Evolutionary conservation across 192 early-diverging fungal species (phyloP), one percentile per base, ranked within the genome.

Genomic region (Coemansia sp.): DNA sequence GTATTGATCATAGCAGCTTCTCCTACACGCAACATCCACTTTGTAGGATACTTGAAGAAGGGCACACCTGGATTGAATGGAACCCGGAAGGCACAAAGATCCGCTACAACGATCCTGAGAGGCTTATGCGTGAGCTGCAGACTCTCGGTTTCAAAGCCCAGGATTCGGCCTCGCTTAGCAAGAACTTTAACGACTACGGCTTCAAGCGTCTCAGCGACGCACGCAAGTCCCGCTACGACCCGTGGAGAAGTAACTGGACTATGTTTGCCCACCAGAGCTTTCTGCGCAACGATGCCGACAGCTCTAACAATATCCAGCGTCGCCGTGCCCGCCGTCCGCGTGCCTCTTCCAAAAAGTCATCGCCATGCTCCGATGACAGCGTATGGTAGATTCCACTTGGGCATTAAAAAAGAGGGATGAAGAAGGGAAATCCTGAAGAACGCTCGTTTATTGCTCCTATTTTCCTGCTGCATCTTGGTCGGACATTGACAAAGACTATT

Each of bases 121-220:
- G 78, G 19, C 73, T 80, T 5, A 80, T 80, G 73, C 78, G 69
- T 63, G 78, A 80, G 67, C 73, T 80, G 41, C 78, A 80, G 61
- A 68, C 73, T 4, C 73, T 80, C 12, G 78, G 78, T 19, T 80
- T 80, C 67, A 80, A 80, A 56, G 78, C 78, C 22, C 78, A 80
- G 66, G 78, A 80, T 64, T 70, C 73, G 43, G 78, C 78, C 12
- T 80, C 78, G 41, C 78, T 80, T 10, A 80, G 73, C 69, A 80
- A 80, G 48, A 80, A 80, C 63, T 80, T 80, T 32, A 80, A 80
- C 48, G 78, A 75, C 73, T 80, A 75, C 48, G 73, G 69, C 26
- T 75, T 75, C 66, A 75, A 75, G 64, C 78, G 73, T 54, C 73
- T 80, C 13, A 75, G 78, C 64, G 78, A 80, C 39, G 73, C 78